Evolutionary conservation across 2,329 filamentous ascomycete species (phyloP), one percentile per base, ranked within the genome.

Genomic region (Claviceps quebecensis): DNA sequence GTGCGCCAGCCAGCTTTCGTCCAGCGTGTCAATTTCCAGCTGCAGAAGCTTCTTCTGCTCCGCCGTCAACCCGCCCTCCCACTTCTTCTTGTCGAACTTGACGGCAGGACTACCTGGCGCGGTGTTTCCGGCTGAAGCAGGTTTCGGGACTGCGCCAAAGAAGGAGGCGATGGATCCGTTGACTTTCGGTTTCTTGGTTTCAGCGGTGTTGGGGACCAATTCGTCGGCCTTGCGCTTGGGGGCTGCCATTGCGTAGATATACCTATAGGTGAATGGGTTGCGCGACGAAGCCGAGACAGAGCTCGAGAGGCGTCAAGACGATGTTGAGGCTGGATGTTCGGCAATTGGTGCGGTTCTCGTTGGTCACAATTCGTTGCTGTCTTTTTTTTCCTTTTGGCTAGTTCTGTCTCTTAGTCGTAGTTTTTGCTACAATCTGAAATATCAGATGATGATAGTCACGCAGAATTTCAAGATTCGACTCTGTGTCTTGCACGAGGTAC

Each of bases 21-120:
- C 80, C 54, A 98, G 72, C 0, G 90, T 96, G 45, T 94, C 81
- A 58, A 98, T 95, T 71, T 98, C 93, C 41, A 98, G 76, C 62
- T 86, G 75, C 47, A 98, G 76, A 46, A 97, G 73, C 49, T 84
- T 76, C 63, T 81, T 87, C 67, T 96, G 87, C 70, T 98, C 93
- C 0, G 78, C 68, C 0, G 79, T 89, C 56, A 98, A 74, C 52
- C 79, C 78, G 19, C 80, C 78, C n/a, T 90, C 75, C 93, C 93
- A 98, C 68, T 86, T 87, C 45, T 80, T 80, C 72, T 95, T 96
- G 73, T 96, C 78, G 65, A 96, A 97, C 57, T 79, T 86, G 52
- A 65, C 56, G 37, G 64, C 58, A 5, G 67, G 60, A 37, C 69
- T 56, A 4, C 66, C 54, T 36, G 64, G 57, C 16, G 63, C 49